Conservation (phyloP, 108 stramenopile genomes). For the Seminavis robusta region DNA sequence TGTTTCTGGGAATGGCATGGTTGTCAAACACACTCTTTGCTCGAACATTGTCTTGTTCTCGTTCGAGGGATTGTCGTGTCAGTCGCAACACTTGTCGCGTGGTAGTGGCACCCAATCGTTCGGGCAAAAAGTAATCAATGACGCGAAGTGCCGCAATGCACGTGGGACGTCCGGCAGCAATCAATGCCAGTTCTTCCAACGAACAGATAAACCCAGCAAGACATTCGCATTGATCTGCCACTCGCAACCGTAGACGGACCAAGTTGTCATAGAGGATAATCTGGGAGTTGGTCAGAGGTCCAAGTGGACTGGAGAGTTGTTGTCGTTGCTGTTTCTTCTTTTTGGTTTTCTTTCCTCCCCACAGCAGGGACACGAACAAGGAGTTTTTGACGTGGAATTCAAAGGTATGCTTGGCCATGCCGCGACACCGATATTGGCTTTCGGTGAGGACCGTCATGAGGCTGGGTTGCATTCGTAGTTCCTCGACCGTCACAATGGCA, state of each 20-base stretch:
- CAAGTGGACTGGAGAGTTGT: no score
- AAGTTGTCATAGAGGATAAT: slow-evolving; percentile 51
- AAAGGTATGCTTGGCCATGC: slow-evolving; percentile 43
- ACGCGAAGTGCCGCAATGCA: no score
- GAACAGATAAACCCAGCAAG: slow-evolving; percentile 48
- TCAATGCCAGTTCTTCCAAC: slow-evolving; percentile 52
- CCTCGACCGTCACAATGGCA: slow-evolving; percentile 2
- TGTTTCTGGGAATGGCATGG: no score
- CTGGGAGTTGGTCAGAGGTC: slow-evolving; percentile 58
- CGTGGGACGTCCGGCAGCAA: slow-evolving; percentile 50
- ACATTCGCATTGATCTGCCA: slow-evolving; percentile 33
- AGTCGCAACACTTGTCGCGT: no score
- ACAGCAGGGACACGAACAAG: slow-evolving; percentile 31
- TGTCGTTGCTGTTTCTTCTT: no score
- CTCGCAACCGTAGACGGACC: slow-evolving; percentile 44
- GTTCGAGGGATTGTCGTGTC: no score
- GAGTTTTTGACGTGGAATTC: slow-evolving; percentile 40
- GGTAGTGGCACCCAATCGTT: no score
- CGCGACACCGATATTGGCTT: slow-evolving; percentile 66
- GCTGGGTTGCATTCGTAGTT: slow-evolving; percentile 45
- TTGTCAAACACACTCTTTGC: no score
- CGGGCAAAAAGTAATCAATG: no score
- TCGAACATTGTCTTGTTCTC: no score
- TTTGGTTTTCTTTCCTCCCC: slow-evolving; percentile 27
- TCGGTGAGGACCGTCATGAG: slow-evolving; percentile 59